Base-by-base conservation (phyloP, 306 rosid genomes). In the Quercus glauca region DNA sequence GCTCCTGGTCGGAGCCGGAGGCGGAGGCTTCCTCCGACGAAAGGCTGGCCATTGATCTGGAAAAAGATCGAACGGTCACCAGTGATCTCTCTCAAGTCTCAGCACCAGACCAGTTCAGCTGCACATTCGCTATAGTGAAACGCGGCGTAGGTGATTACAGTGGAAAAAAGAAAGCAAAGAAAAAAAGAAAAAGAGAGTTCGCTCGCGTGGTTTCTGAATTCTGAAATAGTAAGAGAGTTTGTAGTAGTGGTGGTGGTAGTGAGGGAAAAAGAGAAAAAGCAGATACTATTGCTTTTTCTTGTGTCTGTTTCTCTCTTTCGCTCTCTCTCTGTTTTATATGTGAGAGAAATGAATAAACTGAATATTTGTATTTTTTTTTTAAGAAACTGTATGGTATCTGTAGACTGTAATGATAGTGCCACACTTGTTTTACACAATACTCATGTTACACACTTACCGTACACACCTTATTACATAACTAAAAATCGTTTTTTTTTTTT, bases 11-110 rank as follows among this genome's bases (percentile, higher is more conserved):
- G 51, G 97, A 88, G 33, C 73, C 87, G 57, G 33, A 29, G 33
- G 71, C 72, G 53, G 41, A 86, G 72, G 45, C 85, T 8, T 92
- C 98, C 35, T 92, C 98, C 20, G 88, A 85, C 7, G 97, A 90
- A 75, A 87, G 89, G 73, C 91, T 92, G 14, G 84, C 96, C 98
- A 94, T 94, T 55, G 83, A 5, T 51, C 1, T 14, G 17, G 26
- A 19, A 19, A 23, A 55, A 15, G 33, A 17, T 63, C 60, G 26
- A n/a, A 14, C 12, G 35, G 25, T n/a, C n/a, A 45, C 7, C 10
- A 0, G 69, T 73, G 83, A 82, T 82, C 86, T 88, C 83, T 8
- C 45, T 41, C 45, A 41, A 41, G 0, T 41, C 45, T 41, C 45
- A 41, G 0, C 12, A 37, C 45, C 74, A 56, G 74, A 37, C 45